These are phyloP conservation scores for Cryphonectria radicalis DNA, from an alignment of 2,329 filamentous ascomycete genomes.

Conservation along the genomic window DNA sequence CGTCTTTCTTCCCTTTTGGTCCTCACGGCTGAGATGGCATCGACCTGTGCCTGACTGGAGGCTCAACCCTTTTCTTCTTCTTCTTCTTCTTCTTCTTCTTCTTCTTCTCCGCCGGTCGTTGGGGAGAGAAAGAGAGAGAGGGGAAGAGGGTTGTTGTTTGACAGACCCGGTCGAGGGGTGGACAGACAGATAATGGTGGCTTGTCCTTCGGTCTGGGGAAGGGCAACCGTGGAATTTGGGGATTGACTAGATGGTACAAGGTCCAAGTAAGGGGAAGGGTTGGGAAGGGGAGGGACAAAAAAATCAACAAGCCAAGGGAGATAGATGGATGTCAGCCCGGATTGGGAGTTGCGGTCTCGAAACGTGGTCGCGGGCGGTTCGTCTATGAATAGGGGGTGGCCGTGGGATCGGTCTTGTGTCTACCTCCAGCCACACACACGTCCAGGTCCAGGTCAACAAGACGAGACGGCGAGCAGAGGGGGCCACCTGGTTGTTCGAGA, in stretches of 20 bases:
- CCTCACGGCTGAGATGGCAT: constrained; percentile 27
- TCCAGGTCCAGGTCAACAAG: constrained; percentile 6
- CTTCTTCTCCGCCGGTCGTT: too few relatives aligned
- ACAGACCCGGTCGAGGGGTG: constrained; percentile 13
- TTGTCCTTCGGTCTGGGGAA: constrained; percentile 15
- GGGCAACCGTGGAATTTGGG: constrained; percentile 21
- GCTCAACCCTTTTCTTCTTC: constrained; percentile 10
- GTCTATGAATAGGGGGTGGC: constrained; percentile 15
- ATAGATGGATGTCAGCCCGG: constrained; percentile 12
- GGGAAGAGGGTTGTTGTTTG: not conserved
- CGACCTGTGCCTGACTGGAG: constrained; percentile 19
- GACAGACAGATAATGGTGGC: constrained; percentile 14
- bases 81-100: too few relatives aligned
- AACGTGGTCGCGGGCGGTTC: constrained; percentile 4
- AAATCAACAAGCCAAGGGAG: constrained; percentile 17
- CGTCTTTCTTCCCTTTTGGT: constrained; percentile 21
- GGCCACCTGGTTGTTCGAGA: not conserved
- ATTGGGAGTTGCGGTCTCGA: not conserved
- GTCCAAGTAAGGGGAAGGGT: constrained; percentile 17
- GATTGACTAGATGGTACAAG: constrained; percentile 19
- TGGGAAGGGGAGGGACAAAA: constrained; percentile 9
- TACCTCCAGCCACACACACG: constrained; percentile 10
- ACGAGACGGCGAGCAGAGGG: not conserved
- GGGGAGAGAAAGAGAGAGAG: too few relatives aligned
- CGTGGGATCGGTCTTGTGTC: constrained; percentile 8